Conservation (phyloP, 345 rosid genomes). For the Arabis hirsuta region DNA sequence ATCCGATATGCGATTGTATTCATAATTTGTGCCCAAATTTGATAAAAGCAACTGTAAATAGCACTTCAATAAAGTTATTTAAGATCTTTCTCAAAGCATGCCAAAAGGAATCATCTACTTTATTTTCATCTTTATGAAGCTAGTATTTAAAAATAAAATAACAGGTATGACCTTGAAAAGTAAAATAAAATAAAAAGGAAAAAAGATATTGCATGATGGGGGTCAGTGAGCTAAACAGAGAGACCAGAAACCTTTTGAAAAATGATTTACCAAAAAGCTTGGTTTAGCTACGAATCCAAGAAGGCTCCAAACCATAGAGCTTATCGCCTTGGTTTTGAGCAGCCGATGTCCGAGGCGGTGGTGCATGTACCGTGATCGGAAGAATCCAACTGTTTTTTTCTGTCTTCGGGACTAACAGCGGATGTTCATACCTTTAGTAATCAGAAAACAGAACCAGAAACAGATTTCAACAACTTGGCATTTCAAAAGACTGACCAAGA, state of each 20-base stretch:
- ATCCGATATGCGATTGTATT: too few relatives aligned
- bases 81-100: background rate
- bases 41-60: too few relatives aligned
- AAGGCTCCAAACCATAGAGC: slow-evolving; percentile 67
- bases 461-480: slow-evolving; percentile 17
- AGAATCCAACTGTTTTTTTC: slow-evolving; percentile 95
- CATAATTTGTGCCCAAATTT: too few relatives aligned
- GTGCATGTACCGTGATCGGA: slow-evolving; percentile 90
- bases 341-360: slow-evolving; percentile 63
- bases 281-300: slow-evolving; percentile 59
- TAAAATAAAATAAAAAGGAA: background rate
- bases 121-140: background rate
- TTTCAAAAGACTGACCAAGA: slow-evolving; percentile 19
- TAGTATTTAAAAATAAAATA: background rate
- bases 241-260: slow-evolving; percentile 17
- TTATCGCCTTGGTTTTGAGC: slow-evolving; percentile 62
- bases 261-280: slow-evolving; percentile 22
- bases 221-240: slow-evolving; percentile 19
- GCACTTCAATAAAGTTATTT: too few relatives aligned
- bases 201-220: slow-evolving; percentile 19
- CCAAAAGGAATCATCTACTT: background rate
- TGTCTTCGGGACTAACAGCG: slow-evolving; percentile 75
- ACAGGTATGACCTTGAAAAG: slow-evolving; percentile 8
- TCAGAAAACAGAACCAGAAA: slow-evolving; percentile 27
- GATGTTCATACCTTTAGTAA: slow-evolving; percentile 79